A percentile compares a stretch with the other conserved stretches of the same genome.
Conservation (phyloP, 371 early-diverging fungal genomes). For the Lichtheimia corymbifera region DNA sequence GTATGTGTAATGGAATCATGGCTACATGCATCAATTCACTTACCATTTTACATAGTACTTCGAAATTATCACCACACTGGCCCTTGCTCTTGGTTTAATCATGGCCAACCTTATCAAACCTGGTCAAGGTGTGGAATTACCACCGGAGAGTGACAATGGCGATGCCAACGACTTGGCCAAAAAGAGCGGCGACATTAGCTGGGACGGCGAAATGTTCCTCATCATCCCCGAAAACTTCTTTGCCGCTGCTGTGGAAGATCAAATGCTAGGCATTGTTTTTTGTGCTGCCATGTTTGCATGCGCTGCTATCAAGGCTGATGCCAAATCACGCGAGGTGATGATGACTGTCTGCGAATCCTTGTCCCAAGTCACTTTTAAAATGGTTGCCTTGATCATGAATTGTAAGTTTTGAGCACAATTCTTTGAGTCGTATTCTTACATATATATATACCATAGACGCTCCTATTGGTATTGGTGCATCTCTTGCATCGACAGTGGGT, state of each 20-base stretch:
- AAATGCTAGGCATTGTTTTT: conserved; percentile 67
- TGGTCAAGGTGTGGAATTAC: conserved; percentile 44
- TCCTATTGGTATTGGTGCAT: conserved; percentile 73
- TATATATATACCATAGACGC: conserved; percentile 40
- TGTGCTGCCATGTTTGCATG: conserved; percentile 73
- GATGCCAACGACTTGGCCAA: conserved; percentile 21
- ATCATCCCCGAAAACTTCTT: conserved; percentile 65
- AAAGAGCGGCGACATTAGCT: conserved; percentile 46
- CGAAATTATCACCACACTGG: conserved; percentile 69
- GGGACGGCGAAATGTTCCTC: conserved; percentile 54
- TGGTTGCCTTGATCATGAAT: conserved; percentile 69
- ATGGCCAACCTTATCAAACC: conserved; percentile 71
- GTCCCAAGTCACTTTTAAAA: conserved; percentile 70
- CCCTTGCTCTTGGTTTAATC: conserved; percentile 69
- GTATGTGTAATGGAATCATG: conserved; percentile 24
- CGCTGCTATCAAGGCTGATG: conserved; percentile 59
- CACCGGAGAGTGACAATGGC: conserved; percentile 20
- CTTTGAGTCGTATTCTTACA: too few relatives aligned
- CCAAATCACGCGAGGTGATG: conserved; percentile 56
- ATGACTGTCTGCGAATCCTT: conserved; percentile 59
- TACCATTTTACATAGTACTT: conserved; percentile 47
- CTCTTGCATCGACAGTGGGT: conserved; percentile 70
- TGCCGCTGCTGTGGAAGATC: conserved; percentile 45
- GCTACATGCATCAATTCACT: background rate
- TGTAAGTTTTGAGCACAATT: conserved; percentile 24